A percentile compares a stretch with the other conserved stretches of the same genome.
Evolutionary conservation across 78 protist genomes (phyloP).

Genomic region (Anaeramoeba flamelloides): DNA sequence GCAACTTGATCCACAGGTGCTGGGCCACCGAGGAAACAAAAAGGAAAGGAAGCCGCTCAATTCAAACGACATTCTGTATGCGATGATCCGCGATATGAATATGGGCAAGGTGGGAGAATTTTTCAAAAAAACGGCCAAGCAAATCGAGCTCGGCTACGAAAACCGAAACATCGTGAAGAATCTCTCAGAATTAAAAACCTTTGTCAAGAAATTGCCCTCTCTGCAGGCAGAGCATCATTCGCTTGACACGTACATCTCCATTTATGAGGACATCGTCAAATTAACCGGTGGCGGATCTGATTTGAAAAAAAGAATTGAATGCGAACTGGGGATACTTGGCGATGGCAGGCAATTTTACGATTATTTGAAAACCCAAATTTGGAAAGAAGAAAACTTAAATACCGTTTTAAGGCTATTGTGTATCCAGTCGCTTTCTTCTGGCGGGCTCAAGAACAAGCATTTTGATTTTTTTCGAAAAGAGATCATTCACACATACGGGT

Average conservation of each 20-base stretch:
- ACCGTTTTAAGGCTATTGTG: conserved; percentile 34
- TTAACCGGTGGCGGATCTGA: too few relatives aligned
- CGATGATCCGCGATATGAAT: too few relatives aligned
- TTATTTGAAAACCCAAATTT: too few relatives aligned
- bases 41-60: too few relatives aligned
- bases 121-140: conserved; percentile 29
- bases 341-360: too few relatives aligned
- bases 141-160: conserved; percentile 17
- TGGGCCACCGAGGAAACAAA: not conserved
- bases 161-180: conserved; percentile 17
- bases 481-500: conserved; percentile 21
- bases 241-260: too few relatives aligned
- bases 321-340: too few relatives aligned
- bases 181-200: conserved; percentile 27
- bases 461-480: conserved; percentile 21
- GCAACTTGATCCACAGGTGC: not conserved
- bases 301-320: too few relatives aligned
- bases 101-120: conserved; percentile 35
- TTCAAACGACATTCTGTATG: too few relatives aligned
- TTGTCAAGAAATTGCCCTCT: conserved; percentile 23
- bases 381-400: conserved; percentile 20
- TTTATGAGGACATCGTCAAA: too few relatives aligned
- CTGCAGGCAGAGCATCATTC: conserved; percentile 21
- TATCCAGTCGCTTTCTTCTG: conserved; percentile 25
- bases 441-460: conserved; percentile 42